phyloP scores from a whole-genome alignment of 192 early-diverging fungal genomes.

The Dimargaris xerosporica region DNA sequence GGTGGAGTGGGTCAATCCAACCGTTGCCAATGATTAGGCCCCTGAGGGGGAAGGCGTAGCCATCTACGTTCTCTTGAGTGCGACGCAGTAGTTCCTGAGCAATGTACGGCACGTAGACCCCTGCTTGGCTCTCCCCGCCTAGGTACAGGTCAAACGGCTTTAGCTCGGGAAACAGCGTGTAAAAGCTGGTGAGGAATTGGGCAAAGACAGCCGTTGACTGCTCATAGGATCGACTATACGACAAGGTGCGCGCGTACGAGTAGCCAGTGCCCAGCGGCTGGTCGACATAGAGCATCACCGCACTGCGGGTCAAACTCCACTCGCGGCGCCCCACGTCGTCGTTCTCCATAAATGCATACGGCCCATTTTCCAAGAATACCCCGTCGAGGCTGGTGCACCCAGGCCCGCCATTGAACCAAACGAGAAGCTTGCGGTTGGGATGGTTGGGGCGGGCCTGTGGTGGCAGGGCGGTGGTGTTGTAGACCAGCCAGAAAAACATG shows the following conservation, averaged over 20 bases:
- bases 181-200: constrained; percentile 39
- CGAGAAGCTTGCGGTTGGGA: constrained; percentile 23
- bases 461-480: constrained; percentile 20
- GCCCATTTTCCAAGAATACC: constrained; percentile 49
- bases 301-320: constrained; percentile 27
- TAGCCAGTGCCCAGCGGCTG: constrained; percentile 54
- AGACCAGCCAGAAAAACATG: constrained; percentile 35
- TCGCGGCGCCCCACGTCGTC: constrained; percentile 20
- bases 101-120: constrained; percentile 54
- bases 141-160: constrained; percentile 36
- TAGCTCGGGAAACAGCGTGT: constrained; percentile 35
- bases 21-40: constrained; percentile 56
- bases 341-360: constrained; percentile 28
- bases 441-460: not conserved
- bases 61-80: constrained; percentile 12
- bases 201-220: constrained; percentile 29
- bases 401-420: constrained; percentile 53
- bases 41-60: constrained; percentile 17
- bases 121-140: constrained; percentile 62
- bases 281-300: constrained; percentile 38
- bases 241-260: constrained; percentile 14
- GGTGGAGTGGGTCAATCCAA: constrained; percentile 50
- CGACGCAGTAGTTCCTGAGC: constrained; percentile 36
- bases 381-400: constrained; percentile 50
- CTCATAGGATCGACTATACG: constrained; percentile 19